A percentile compares a stretch with the other conserved stretches of the same genome.
phyloP scores from a whole-genome alignment of 345 rosid genomes.

The Eutrema yunnanense region DNA sequence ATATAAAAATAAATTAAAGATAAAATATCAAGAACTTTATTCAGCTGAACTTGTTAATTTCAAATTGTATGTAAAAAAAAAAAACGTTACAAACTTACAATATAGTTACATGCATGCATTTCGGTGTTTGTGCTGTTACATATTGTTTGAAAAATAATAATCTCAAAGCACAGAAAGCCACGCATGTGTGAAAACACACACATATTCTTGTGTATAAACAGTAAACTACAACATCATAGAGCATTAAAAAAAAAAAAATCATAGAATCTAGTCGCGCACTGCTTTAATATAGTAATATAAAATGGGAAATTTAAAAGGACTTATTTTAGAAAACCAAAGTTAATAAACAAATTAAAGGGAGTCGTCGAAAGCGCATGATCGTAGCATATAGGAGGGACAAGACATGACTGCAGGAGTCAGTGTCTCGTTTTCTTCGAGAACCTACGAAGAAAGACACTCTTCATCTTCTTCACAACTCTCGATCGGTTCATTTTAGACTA shows the following conservation, averaged over 20 bases:
- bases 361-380: not conserved
- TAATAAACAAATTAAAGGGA: not conserved
- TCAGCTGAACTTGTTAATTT: no score
- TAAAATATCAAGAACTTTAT: no score
- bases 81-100: not conserved
- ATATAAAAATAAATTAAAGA: no score
- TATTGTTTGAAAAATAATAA: not conserved
- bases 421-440: slow-evolving; percentile 20
- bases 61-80: no score
- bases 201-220: not conserved
- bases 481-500: not conserved
- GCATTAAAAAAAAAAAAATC: not conserved
- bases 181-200: not conserved
- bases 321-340: not conserved
- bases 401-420: slow-evolving; percentile 28
- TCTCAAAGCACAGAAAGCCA: not conserved
- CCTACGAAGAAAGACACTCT: slow-evolving; percentile 21
- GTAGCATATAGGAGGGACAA: slow-evolving; percentile 19
- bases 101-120: not conserved
- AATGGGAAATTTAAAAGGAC: not conserved
- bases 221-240: not conserved
- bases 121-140: not conserved
- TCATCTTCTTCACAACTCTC: slow-evolving; percentile 3
- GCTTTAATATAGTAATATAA: not conserved
- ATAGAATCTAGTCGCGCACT: not conserved